Evolutionary conservation across 345 rosid genomes (phyloP).

Genomic region (Camelina laxa): DNA sequence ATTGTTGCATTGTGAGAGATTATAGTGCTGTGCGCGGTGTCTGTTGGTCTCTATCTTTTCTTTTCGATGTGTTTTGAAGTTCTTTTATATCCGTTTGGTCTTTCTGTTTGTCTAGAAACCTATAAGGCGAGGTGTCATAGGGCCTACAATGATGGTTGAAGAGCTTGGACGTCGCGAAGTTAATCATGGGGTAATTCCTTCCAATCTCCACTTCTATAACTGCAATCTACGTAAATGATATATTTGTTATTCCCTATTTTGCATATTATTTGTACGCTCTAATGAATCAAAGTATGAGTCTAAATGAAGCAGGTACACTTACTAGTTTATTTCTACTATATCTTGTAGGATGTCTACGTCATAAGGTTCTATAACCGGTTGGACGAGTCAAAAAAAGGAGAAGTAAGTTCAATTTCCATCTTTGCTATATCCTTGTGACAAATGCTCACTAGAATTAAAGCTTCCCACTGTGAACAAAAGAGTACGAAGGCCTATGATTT

Average conservation of each 20-base stretch:
- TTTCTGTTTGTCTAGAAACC: slow-evolving; percentile 57
- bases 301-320: too few species aligned
- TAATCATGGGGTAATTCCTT: slow-evolving; percentile 59
- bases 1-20: slow-evolving; percentile 3
- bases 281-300: too few species aligned
- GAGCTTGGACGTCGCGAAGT: slow-evolving; percentile 81
- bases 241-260: slow-evolving; percentile 11
- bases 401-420: slow-evolving; percentile 59
- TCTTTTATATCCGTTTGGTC: slow-evolving; percentile 15
- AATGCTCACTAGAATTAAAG: slow-evolving; percentile 17
- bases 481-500: background rate
- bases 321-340: slow-evolving; percentile 13
- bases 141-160: slow-evolving; percentile 80
- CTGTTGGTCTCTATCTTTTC: slow-evolving; percentile 1
- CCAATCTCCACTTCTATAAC: slow-evolving; percentile 7
- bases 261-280: background rate
- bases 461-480: slow-evolving; percentile 7
- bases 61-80: slow-evolving; percentile 11
- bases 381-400: slow-evolving; percentile 90
- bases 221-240: background rate
- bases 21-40: background rate
- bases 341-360: slow-evolving; percentile 76
- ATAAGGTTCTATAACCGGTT: slow-evolving; percentile 73
- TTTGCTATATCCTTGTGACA: slow-evolving; percentile 17
- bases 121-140: slow-evolving; percentile 80